Base-by-base conservation (phyloP, 225 moss, liverwort and hornwort species). In the Ulota crispa region DNA sequence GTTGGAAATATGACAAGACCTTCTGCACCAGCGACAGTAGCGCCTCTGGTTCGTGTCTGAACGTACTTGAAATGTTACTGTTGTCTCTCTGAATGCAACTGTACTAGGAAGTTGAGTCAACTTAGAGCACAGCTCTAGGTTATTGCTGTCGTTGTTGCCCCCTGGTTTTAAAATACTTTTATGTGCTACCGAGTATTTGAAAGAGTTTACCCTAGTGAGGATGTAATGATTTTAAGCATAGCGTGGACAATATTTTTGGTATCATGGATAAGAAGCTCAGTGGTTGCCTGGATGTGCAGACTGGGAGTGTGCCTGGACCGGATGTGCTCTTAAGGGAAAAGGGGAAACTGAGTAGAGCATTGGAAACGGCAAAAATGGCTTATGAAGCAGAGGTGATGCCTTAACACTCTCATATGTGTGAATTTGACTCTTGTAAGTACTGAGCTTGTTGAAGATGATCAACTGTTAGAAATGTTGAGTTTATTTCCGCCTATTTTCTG, bases 271-370 rank as follows among this genome's bases (percentile, higher is more conserved):
- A 81, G 41, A 60, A 57, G 64, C 34, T 74, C 13, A 61, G 64
- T 81, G 50, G 39, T 80, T 34, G 45, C 59, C 39, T 47, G 73
- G 78, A n/a, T 76, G 43, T 66, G 78, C 87, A 91, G 91, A 76
- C 55, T 85, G 83, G 76, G 68, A 76, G 37, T 80, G 77, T 47
- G 52, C 20, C 75, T 81, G 81, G 63, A 59, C 78, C 86, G 36
- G 91, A 88, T 81, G 83, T 87, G 63, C 81, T 91, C 59, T 43
- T 85, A 3, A 91, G 85, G 83, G 91, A 91, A 83, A 89, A 82
- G 82, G 89, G 89, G 39, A 91, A 84, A 73, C 81, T 91, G 23
- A 77, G 27, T 63, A 85, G 77, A 85, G 83, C 85, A 26, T 32
- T 85, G 39, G 89, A 91, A 83, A 87, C 82, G 59, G 72, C 81